phyloP scores from a whole-genome alignment of 768 basidiomycete genomes.

The Megacollybia marginata region DNA sequence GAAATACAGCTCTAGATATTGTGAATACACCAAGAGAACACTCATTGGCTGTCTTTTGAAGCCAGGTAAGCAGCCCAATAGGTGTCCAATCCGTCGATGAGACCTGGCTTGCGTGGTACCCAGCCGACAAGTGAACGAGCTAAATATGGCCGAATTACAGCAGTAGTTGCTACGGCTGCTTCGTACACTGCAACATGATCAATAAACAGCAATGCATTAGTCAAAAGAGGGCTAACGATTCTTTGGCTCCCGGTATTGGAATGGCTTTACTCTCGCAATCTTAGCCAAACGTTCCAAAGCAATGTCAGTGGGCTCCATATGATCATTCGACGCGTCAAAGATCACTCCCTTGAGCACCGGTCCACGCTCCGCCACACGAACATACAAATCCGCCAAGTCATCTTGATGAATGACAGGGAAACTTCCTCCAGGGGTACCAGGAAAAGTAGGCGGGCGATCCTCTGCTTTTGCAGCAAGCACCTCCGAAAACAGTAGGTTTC shows the following conservation, averaged over 20 bases:
- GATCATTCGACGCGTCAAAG: constrained; percentile 18
- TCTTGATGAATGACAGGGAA: constrained; percentile 27
- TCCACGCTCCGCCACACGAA: constrained; percentile 28
- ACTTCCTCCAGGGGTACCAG: constrained; percentile 12
- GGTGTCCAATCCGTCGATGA: constrained; percentile 35
- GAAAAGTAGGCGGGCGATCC: neutral
- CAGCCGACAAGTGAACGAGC: constrained; percentile 36
- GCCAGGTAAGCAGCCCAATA: constrained; percentile 29
- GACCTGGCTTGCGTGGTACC: constrained; percentile 30
- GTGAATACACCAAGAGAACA: too few relatives aligned
- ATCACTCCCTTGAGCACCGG: constrained; percentile 18
- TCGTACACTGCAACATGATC: constrained; percentile 23
- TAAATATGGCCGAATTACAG: constrained; percentile 27
- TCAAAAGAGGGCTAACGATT: constrained; percentile 17
- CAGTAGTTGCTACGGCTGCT: constrained; percentile 22
- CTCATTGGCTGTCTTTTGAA: neutral
- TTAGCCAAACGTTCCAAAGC: constrained; percentile 24
- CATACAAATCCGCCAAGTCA: constrained; percentile 31
- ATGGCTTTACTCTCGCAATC: constrained; percentile 23
- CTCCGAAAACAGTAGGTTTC: neutral
- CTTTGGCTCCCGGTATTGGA: constrained; percentile 16
- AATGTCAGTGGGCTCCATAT: constrained; percentile 27
- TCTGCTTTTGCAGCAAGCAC: neutral
- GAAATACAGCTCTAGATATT: too few relatives aligned
- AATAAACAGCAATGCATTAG: neutral